Conservation (phyloP, 805 yeast species). For the Kodamaea neixiangensis region DNA sequence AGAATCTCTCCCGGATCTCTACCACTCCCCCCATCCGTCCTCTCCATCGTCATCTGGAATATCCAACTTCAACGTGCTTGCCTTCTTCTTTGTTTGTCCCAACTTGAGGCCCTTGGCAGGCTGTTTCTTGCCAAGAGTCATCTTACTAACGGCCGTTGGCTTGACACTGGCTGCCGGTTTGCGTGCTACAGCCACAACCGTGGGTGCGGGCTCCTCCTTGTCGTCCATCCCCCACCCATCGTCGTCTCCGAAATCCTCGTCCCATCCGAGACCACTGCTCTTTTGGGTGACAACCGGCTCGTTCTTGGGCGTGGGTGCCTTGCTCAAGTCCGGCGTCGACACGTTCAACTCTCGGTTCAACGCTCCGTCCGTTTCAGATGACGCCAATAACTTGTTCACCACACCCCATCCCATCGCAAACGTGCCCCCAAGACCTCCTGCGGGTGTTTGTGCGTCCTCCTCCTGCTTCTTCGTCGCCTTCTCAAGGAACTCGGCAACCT, state of each 20-base stretch:
- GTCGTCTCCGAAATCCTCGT: conserved; percentile 18
- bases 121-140: conserved; percentile 2
- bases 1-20: background rate
- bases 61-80: conserved; percentile 5
- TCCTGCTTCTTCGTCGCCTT: conserved; percentile 18
- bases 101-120: background rate
- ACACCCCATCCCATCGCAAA: conserved; percentile 39
- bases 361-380: conserved; percentile 33
- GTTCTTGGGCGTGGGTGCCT: conserved; percentile 28
- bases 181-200: background rate
- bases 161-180: background rate
- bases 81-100: conserved; percentile 4
- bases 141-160: conserved; percentile 5
- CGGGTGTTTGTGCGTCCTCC: conserved; percentile 9
- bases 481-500: conserved; percentile 31
- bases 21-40: conserved; percentile 10
- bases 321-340: conserved; percentile 39
- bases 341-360: conserved; percentile 38
- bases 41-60: conserved; percentile 10
- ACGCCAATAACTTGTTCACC: conserved; percentile 35
- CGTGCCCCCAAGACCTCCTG: conserved; percentile 13
- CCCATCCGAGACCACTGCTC: conserved; percentile 16
- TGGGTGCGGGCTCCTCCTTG: conserved; percentile 7
- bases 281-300: conserved; percentile 11
- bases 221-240: conserved; percentile 27